A percentile compares a stretch with the other conserved stretches of the same genome.
Evolutionary conservation across 176 grass and related monocot genomes (phyloP).

Genomic region (Oryza officinalis): DNA sequence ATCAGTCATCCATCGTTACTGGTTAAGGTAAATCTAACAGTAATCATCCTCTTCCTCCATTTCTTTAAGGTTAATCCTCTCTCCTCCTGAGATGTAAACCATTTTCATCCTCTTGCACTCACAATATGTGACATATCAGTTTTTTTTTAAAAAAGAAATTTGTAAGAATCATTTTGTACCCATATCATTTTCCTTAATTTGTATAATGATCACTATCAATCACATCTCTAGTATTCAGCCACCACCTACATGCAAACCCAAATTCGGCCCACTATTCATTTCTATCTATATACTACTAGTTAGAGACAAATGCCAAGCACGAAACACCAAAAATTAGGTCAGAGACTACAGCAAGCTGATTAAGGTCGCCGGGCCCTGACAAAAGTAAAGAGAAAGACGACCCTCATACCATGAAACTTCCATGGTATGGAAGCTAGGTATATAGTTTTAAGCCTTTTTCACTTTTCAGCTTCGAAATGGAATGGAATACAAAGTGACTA

Average conservation of each 20-base stretch:
- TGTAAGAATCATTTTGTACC: too few species aligned
- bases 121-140: too few species aligned
- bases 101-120: too few species aligned
- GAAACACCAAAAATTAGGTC: conserved; percentile 7
- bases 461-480: not conserved
- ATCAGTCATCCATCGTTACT: too few species aligned
- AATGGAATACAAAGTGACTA: not conserved
- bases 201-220: not conserved
- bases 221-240: not conserved
- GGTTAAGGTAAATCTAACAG: too few species aligned
- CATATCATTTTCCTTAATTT: not conserved
- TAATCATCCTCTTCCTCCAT: too few species aligned
- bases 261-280: not conserved
- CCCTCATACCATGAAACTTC: not conserved
- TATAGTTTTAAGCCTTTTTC: not conserved
- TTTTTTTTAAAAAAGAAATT: too few species aligned
- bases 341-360: not conserved
- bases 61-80: too few species aligned
- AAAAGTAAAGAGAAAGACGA: not conserved
- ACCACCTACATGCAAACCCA: not conserved
- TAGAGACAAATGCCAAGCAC: not conserved
- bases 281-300: not conserved
- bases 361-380: not conserved
- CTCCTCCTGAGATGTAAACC: too few species aligned
- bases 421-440: not conserved